Percentiles rank a stretch among this genome's conserved stretches.
Evolutionary conservation across 345 rosid species (phyloP).

Genomic region (Citrus glauca): DNA sequence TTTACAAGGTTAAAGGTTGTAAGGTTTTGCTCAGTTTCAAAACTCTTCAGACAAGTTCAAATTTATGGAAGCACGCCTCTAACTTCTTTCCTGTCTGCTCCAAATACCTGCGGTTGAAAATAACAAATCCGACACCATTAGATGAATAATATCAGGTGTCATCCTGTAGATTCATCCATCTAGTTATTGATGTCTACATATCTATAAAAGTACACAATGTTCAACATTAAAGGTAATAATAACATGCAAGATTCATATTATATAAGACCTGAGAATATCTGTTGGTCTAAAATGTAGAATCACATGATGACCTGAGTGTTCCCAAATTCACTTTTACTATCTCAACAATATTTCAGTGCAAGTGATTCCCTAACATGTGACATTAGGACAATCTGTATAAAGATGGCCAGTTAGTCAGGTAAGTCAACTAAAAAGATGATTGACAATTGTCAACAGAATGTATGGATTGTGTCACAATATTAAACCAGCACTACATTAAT

Average conservation of each 20-base stretch:
- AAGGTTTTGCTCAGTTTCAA: background rate
- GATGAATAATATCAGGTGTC: background rate
- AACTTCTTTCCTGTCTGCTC: conserved; percentile 89
- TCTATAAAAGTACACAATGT: background rate
- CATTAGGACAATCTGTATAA: background rate
- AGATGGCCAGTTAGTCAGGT: background rate
- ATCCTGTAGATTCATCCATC: background rate
- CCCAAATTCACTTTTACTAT: background rate
- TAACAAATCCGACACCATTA: background rate
- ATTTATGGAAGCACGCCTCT: conserved; percentile 62
- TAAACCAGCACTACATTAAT: background rate
- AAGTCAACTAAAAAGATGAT: background rate
- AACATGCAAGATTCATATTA: background rate
- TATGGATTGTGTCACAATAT: background rate
- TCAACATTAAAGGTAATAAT: background rate
- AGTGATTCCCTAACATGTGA: background rate
- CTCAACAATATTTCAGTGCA: background rate
- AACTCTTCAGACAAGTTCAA: background rate
- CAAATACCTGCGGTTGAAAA: conserved; percentile 50
- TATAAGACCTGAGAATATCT: background rate
- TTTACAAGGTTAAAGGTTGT: background rate
- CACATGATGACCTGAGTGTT: background rate
- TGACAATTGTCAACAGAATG: background rate
- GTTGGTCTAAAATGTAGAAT: background rate
- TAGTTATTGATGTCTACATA: background rate